These are phyloP conservation scores for Aspergillus pseudotamarii DNA, from an alignment of 2,329 filamentous ascomycete genomes.

Conservation along the genomic window DNA sequence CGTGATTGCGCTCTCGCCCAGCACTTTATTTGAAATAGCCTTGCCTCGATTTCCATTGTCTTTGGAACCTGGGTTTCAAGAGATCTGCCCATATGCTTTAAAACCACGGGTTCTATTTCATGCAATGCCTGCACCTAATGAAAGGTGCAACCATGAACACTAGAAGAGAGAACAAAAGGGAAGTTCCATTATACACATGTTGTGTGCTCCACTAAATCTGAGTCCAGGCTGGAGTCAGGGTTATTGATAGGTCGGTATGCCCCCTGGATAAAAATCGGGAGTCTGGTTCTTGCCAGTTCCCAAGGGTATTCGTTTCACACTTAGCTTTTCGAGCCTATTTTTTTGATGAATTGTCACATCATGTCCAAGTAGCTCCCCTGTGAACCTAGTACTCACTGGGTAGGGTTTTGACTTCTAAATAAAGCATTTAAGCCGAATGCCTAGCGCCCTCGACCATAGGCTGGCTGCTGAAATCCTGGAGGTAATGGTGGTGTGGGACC, in stretches of 20 bases:
- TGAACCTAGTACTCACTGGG: background rate
- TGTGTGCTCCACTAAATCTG: background rate
- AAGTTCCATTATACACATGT: background rate
- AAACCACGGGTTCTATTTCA: background rate
- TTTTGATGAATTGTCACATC: constrained; percentile 15
- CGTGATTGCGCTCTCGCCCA: background rate
- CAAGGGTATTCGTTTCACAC: background rate
- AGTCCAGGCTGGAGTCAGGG: background rate
- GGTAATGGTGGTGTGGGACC: constrained; percentile 40
- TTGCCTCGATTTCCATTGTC: background rate
- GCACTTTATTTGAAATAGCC: background rate
- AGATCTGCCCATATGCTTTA: background rate
- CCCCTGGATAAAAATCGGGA: background rate
- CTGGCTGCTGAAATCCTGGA: constrained; percentile 46
- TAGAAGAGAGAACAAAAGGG: background rate
- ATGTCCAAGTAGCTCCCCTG: background rate
- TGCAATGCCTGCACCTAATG: background rate
- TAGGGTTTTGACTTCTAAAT: background rate
- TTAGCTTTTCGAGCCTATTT: background rate
- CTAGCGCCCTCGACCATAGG: constrained; percentile 43
- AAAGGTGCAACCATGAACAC: background rate
- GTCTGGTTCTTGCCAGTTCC: background rate
- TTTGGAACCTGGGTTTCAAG: background rate
- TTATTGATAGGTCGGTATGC: background rate
- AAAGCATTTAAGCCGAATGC: background rate